Conservation (phyloP, 2,329 filamentous ascomycete species). For the Fusarium newnesense region DNA sequence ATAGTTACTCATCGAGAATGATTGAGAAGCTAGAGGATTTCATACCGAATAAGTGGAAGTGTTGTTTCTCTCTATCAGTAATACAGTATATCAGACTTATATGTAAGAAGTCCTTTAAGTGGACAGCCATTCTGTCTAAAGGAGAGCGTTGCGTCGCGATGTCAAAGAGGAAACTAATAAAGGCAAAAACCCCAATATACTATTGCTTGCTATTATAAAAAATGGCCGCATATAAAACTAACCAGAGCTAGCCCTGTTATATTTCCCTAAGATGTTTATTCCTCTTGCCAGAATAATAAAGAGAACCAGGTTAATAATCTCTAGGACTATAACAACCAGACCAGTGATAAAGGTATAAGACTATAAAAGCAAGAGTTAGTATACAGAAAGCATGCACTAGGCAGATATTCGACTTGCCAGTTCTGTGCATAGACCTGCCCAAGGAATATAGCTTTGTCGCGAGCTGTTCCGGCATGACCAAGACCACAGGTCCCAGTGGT, state of each 20-base stretch:
- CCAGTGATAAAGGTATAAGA: not conserved
- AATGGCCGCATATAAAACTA: not conserved
- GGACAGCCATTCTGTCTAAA: no score
- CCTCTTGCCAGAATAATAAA: not conserved
- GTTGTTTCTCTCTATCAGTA: no score
- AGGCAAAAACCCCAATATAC: no score
- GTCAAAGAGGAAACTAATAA: no score
- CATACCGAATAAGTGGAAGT: not conserved
- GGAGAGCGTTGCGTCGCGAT: no score
- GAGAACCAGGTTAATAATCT: not conserved
- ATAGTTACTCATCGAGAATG: not conserved
- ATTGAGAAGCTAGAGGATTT: no score
- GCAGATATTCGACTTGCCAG: not conserved
- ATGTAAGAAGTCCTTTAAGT: no score
- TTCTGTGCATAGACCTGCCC: not conserved
- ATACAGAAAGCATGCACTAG: accelerated
- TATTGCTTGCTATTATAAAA: no score
- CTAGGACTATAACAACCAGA: not conserved
- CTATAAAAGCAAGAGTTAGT: accelerated
- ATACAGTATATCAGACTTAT: no score
- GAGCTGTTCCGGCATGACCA: slow-evolving; percentile 12
- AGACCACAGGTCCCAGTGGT: slow-evolving; percentile 22
- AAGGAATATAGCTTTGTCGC: slow-evolving; percentile 9
- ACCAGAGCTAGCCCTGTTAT: not conserved
- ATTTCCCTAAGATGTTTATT: not conserved